A percentile compares a stretch with the other conserved stretches of the same genome.
phyloP scores from a whole-genome alignment of 495 filamentous ascomycete genomes.

The Thermothielavioides terrestris region DNA sequence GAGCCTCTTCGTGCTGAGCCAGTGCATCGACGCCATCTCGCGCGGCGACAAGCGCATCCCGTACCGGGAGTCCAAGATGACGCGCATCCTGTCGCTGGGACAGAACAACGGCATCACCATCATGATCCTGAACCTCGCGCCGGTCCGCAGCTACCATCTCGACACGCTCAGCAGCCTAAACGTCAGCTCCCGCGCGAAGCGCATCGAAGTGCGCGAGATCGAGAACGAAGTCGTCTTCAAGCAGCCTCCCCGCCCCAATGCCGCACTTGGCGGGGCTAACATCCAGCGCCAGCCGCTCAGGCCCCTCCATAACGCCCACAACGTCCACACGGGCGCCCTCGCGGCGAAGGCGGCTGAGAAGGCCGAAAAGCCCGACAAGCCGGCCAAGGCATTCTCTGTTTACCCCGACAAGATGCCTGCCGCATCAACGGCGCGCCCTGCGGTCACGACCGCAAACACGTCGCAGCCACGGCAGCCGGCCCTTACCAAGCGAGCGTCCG shows the following conservation, averaged over 20 bases:
- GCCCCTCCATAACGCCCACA: constrained; percentile 59
- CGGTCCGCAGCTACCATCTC: constrained; percentile 76
- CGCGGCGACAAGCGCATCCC: constrained; percentile 67
- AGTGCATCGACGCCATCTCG: constrained; percentile 91
- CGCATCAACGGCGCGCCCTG: constrained; percentile 11
- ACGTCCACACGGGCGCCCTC: constrained; percentile 39
- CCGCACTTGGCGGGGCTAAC: constrained; percentile 34
- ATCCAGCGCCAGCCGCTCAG: constrained; percentile 67
- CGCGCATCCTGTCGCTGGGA: constrained; percentile 80
- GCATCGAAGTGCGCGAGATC: constrained; percentile 89
- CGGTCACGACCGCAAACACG: constrained; percentile 23
- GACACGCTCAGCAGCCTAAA: constrained; percentile 92
- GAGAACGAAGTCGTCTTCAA: constrained; percentile 88
- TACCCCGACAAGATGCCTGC: constrained; percentile 62
- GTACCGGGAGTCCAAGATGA: constrained; percentile 96
- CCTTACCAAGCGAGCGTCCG: constrained; percentile 39
- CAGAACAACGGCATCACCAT: constrained; percentile 94
- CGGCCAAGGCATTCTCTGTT: constrained; percentile 71
- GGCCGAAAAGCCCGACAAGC: constrained; percentile 55
- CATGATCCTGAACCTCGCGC: constrained; percentile 94
- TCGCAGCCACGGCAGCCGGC: constrained; percentile 29
- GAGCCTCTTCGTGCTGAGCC: constrained; percentile 85
- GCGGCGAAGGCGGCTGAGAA: constrained; percentile 40
- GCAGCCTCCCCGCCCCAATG: constrained; percentile 50
- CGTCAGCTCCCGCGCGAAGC: constrained; percentile 91